Evolutionary conservation across 306 rosid genomes (phyloP), one percentile per base, ranked within the genome.

Genomic region (Gastrolobium bilobum): DNA sequence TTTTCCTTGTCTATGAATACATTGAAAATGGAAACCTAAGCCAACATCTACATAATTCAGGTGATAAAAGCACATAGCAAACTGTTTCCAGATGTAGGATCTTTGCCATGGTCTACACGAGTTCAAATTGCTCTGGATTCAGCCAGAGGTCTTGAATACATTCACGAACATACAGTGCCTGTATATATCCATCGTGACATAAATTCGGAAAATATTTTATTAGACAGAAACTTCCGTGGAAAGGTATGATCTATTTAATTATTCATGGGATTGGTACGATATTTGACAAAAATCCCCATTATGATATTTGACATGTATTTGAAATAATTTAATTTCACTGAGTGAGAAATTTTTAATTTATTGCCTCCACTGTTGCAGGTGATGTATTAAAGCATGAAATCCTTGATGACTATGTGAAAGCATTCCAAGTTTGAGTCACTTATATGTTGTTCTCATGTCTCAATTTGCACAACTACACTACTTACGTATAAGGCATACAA

Each of bases 61-160:
- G 99, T 94, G 59, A 83, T 71, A 61, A 38, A 15, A 47, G 72
- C 54, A 56, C 46, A 40, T 50, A 51, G 10, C 34, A 65, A 46
- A 67, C 5, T 68, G 10, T 73, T 73, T 37, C 60, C 85, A 92
- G 99, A 79, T 62, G 79, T 84, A 69, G 88, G 92, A 14, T 89
- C 95, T 2, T 64, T 94, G 80, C 75, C 97, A 40, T 94, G 99
- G 99, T 70, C 90, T 81, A 71, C 78, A 15, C 87, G 99, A 84
- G 90, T 91, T 76, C 97, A 92, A 83, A 91, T 94, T 81, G 97
- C 97, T 57, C 81, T 94, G 77, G 99, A 94, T 85, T 94, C 97
- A 46, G 97, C 99, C 38, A 86, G 92, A 84, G 97, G 97, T 73
- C 95, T 94, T 30, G 97, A 94, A 81, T 92, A 92, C 87, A 92